Evolutionary conservation across 768 basidiomycete species (phyloP).

Genomic region (Mycena belliarum): DNA sequence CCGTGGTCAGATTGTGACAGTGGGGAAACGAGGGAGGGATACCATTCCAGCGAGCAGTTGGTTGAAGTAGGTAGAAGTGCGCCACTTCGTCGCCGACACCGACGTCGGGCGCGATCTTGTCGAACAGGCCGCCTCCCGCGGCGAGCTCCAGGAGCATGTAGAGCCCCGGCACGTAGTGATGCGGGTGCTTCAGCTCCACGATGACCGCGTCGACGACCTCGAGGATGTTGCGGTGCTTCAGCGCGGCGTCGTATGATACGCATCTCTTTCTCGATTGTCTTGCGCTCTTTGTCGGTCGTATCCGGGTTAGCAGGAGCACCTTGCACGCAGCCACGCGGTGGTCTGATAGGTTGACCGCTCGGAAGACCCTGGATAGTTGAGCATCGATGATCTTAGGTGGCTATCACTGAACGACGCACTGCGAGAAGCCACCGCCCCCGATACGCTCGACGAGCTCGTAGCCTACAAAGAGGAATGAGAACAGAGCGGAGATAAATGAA

Average conservation of each 20-base stretch:
- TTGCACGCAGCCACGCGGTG: constrained; percentile 87
- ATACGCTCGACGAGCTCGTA: constrained; percentile 74
- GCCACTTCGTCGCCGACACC: constrained; percentile 87
- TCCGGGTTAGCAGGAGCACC: constrained; percentile 62
- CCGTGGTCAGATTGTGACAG: neutral
- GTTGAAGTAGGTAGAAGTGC: constrained; percentile 82
- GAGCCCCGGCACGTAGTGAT: constrained; percentile 71
- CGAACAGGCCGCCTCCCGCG: constrained; percentile 93
- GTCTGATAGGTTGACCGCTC: constrained; percentile 68
- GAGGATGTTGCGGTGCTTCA: constrained; percentile 81
- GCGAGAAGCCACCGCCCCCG: constrained; percentile 87
- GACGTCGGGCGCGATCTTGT: constrained; percentile 83
- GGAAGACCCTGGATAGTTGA: constrained; percentile 64
- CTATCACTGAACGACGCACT: constrained; percentile 43
- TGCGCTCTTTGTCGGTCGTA: constrained; percentile 62
- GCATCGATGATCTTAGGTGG: neutral
- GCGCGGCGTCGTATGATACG: constrained; percentile 62
- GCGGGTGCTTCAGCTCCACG: constrained; percentile 62
- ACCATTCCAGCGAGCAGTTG: constrained; percentile 87
- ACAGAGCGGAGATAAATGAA: no score
- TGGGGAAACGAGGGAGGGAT: constrained; percentile 29
- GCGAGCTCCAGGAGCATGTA: constrained; percentile 97
- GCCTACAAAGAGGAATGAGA: constrained; percentile 39
- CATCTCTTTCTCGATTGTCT: no score
- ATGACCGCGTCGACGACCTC: constrained; percentile 80